Conservation (phyloP, 75 land plant genomes). For the Pinus tabuliformis region DNA sequence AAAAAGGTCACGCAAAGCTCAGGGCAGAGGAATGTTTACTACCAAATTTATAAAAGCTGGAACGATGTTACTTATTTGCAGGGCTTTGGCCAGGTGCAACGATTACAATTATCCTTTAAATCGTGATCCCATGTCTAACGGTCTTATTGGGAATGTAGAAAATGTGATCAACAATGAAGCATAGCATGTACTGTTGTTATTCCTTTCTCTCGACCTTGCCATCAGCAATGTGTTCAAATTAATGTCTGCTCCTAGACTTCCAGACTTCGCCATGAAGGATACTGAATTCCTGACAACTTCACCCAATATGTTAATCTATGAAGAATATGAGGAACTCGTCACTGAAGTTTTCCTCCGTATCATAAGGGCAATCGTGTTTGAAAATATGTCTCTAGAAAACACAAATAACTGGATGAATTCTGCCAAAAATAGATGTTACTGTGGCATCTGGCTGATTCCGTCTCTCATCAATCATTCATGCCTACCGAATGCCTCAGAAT, state of each 20-base stretch:
- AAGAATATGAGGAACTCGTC: too few species aligned
- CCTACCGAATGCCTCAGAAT: background rate
- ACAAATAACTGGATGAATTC: background rate
- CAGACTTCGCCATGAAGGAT: background rate
- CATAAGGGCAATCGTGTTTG: background rate
- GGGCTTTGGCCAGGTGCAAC: background rate
- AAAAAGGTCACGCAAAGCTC: background rate
- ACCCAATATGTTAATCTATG: too few species aligned
- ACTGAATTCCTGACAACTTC: background rate
- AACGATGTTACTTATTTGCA: background rate
- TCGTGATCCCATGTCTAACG: background rate
- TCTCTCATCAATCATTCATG: slow-evolving; percentile 13
- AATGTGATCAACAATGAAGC: background rate
- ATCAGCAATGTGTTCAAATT: background rate
- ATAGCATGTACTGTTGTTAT: background rate
- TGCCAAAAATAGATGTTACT: background rate
- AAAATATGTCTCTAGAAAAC: background rate
- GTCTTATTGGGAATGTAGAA: background rate
- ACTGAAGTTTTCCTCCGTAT: background rate
- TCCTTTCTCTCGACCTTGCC: background rate
- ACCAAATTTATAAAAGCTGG: background rate
- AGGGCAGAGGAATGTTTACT: slow-evolving; percentile 4
- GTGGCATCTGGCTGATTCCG: background rate
- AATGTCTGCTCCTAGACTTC: background rate
- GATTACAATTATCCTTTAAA: background rate